Evolutionary conservation across 2,329 filamentous ascomycete genomes (phyloP).

Genomic region (Aspergillus sp.): DNA sequence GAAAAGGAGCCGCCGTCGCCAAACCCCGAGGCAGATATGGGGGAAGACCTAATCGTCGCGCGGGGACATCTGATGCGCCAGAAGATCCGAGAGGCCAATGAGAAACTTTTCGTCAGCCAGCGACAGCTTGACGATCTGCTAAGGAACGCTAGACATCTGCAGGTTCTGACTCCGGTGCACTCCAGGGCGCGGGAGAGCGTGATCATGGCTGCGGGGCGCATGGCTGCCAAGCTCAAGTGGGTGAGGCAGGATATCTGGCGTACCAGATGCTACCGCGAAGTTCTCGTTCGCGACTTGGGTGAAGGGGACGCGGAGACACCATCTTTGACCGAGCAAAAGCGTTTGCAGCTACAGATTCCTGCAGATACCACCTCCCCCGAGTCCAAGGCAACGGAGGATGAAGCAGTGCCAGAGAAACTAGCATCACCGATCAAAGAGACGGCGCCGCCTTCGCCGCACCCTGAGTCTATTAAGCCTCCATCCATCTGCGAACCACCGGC

Average conservation of each 20-base stretch:
- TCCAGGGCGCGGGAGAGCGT: conserved; percentile 86
- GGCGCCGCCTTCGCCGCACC: conserved; percentile 14
- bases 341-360: conserved; percentile 21
- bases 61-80: conserved; percentile 79
- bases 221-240: conserved; percentile 91
- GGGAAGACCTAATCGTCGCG: conserved; percentile 80
- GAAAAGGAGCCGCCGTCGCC: conserved; percentile 71
- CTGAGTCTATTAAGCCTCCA: conserved; percentile 16
- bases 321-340: conserved; percentile 33
- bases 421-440: conserved; percentile 16
- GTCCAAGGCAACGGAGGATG: conserved; percentile 3
- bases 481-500: conserved; percentile 25
- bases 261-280: conserved; percentile 85
- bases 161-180: conserved; percentile 86
- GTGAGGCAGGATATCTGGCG: conserved; percentile 92
- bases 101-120: conserved; percentile 71
- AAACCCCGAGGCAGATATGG: conserved; percentile 74
- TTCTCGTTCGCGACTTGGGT: conserved; percentile 80
- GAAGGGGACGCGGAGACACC: conserved; percentile 59
- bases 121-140: conserved; percentile 80
- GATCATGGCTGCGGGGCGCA: conserved; percentile 77
- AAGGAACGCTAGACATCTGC: conserved; percentile 85
- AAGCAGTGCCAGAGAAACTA: conserved; percentile 10
- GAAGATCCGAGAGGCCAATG: conserved; percentile 80
- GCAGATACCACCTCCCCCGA: conserved; percentile 21